Conservation (phyloP, 106 monocot genomes). For the Dioscorea alata region DNA sequence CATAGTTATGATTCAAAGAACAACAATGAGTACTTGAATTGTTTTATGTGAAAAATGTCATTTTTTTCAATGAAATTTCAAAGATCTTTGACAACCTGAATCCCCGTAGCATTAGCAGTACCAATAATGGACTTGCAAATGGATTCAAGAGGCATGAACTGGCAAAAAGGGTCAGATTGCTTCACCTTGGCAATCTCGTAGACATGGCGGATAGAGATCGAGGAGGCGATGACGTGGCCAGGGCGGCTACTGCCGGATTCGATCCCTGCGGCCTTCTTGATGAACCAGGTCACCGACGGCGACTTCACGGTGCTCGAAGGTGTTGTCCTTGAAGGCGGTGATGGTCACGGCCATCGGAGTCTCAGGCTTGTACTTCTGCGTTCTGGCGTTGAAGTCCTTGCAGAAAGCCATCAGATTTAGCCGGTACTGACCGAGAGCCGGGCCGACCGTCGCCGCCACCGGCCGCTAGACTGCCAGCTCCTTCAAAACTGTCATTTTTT, state of each 20-base stretch:
- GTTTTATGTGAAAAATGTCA: no score
- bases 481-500: background rate
- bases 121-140: slow-evolving; percentile 8
- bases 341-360: slow-evolving; percentile 15
- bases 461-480: background rate
- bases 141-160: background rate
- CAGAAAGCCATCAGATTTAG: slow-evolving; percentile 10
- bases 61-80: background rate
- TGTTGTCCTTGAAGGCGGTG: slow-evolving; percentile 13
- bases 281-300: slow-evolving; percentile 4
- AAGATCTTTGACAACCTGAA: slow-evolving; percentile 12
- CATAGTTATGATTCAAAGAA: no score
- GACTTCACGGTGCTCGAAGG: slow-evolving; percentile 13
- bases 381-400: slow-evolving; percentile 11
- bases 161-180: background rate
- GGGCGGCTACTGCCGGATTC: slow-evolving; percentile 11
- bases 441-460: slow-evolving; percentile 1
- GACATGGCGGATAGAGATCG: slow-evolving; percentile 4
- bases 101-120: slow-evolving; percentile 8
- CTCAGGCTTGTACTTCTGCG: slow-evolving; percentile 12
- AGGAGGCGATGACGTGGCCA: background rate
- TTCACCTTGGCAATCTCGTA: slow-evolving; percentile 10
- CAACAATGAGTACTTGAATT: no score
- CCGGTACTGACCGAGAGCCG: slow-evolving; percentile 8
- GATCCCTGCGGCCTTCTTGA: slow-evolving; percentile 10